Base-by-base conservation (phyloP, 805 yeast genomes). In the Diddensiella transvaalensis region DNA sequence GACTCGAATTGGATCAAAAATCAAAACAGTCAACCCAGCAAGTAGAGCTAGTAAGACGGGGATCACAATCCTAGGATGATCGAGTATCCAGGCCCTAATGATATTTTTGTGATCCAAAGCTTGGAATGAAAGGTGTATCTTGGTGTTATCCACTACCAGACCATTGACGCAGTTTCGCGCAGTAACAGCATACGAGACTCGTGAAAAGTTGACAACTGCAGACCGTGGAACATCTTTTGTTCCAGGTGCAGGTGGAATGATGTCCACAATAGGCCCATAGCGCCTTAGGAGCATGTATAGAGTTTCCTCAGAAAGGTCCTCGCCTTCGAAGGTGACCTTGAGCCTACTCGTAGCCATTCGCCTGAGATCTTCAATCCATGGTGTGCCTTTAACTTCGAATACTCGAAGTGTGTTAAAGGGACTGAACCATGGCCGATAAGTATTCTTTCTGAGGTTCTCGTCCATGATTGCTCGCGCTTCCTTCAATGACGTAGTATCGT, bases 301-400 rank as follows among this genome's bases (percentile, higher is more conserved):
- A 46, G 83, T 84, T 64, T 90, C 97, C 54, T 88, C 95, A 0
- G 85, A 76, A 50, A 91, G 67, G 3, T 81, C 74, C 0, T 81
- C 80, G 1, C 96, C 97, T 55, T 84, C 88, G 62, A 84, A 90
- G 22, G 75, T 73, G 3, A 91, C 80, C 47, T 78, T 76, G 21
- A 93, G 66, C 11, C 73, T 72, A 5, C 74, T 67, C 46, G 84
- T 80, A 5, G 96, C 95, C 54, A 75, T 78, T 52, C 96, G 70
- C 57, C 87, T 77, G 63, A 93, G 71, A 63, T 93, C 99, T 68
- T 91, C 98, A 51, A 93, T 85, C 96, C 97, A 91, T 0, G 99
- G 99, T 1, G 77, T 72, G 52, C 99, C 99, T 57, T 85, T 83
- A 0, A 93, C 97, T 0, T 85, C 82, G 74, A 83, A 46, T 76